Percentiles rank a stretch among this genome's conserved stretches.
phyloP scores from a whole-genome alignment of 306 rosid genomes.

The Gillenia trifoliata region DNA sequence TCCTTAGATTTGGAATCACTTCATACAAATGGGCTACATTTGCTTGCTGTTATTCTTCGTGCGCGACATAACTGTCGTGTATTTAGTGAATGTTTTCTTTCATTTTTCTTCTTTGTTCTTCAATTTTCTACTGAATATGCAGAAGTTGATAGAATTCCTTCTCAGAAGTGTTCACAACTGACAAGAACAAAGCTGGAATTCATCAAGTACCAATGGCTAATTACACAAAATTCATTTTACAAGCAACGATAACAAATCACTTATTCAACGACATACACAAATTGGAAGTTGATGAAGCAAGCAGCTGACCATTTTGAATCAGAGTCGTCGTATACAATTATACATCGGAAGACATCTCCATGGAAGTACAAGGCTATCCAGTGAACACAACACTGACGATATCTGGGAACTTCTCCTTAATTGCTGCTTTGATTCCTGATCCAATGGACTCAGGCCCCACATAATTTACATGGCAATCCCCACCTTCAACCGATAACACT shows the following conservation, averaged over 20 bases:
- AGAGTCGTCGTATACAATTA: not conserved
- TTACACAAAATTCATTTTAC: not conserved
- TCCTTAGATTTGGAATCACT: too few species aligned
- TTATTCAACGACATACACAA: not conserved
- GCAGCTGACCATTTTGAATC: not conserved
- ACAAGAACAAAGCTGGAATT: not conserved
- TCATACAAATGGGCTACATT: too few species aligned
- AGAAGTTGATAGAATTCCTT: not conserved
- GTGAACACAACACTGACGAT: constrained; percentile 59
- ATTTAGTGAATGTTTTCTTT: not conserved
- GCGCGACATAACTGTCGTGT: not conserved
- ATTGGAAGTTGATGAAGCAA: not conserved
- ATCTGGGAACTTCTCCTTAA: constrained; percentile 87
- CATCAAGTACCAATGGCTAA: not conserved
- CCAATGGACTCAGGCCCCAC: constrained; percentile 87
- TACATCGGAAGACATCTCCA: not conserved
- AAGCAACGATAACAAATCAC: not conserved
- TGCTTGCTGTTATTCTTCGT: too few species aligned
- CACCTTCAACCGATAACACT: constrained; percentile 63
- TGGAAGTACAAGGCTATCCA: constrained; percentile 8
- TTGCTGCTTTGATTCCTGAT: constrained; percentile 85
- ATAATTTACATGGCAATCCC: constrained; percentile 60
- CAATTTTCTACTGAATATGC: not conserved
- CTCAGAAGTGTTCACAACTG: not conserved
- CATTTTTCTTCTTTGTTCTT: not conserved